Percentiles rank a stretch among this genome's conserved stretches.
These are phyloP conservation scores for Aureobasidium namibiae DNA, from an alignment of 2,329 filamentous ascomycete species.

Conservation along the genomic window DNA sequence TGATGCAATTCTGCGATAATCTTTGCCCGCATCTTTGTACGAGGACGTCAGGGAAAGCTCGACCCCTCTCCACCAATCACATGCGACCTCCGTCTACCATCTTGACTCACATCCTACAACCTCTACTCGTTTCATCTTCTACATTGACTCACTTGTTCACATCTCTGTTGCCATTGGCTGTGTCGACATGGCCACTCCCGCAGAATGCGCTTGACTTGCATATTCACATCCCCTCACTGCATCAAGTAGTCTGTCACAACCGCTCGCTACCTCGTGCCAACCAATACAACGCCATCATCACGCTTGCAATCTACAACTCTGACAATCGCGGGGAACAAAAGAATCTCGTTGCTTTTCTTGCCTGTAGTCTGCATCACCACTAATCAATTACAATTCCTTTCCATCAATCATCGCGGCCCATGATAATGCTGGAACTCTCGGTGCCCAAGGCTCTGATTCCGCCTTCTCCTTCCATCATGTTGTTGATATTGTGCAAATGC, in stretches of 20 bases:
- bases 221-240: background rate
- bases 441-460: slow-evolving; percentile 8
- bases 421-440: slow-evolving; percentile 12
- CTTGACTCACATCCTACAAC: background rate
- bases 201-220: background rate
- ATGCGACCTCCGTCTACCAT: background rate
- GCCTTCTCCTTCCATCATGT: slow-evolving; percentile 6
- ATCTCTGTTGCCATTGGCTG: background rate
- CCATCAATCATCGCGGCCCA: slow-evolving; percentile 1
- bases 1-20: slow-evolving; percentile 9
- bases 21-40: slow-evolving; percentile 12
- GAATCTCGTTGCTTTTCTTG: background rate
- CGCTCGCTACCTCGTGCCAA: background rate
- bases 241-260: background rate
- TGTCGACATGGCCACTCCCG: background rate
- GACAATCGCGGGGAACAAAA: background rate
- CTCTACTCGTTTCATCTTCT: no score
- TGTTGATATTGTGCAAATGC: slow-evolving; percentile 15
- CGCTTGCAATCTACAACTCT: background rate
- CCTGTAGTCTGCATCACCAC: background rate
- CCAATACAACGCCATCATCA: background rate
- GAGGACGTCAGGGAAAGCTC: slow-evolving; percentile 12
- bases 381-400: background rate
- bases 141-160: background rate
- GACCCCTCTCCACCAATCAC: background rate